Evolutionary conservation across 2,329 filamentous ascomycete species (phyloP).

Genomic region (Cytospora schulzeri): DNA sequence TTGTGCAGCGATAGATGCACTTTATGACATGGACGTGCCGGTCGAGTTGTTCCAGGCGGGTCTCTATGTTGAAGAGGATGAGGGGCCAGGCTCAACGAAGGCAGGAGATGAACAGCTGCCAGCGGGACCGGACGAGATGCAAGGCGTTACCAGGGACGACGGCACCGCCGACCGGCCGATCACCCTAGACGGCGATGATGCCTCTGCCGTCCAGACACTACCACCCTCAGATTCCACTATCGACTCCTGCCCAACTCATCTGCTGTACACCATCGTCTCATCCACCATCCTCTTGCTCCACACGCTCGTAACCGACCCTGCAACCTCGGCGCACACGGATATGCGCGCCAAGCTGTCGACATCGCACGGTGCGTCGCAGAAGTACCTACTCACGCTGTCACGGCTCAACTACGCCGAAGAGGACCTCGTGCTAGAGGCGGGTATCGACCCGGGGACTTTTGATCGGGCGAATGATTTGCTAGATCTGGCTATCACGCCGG

Average conservation of each 20-base stretch:
- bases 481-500: slow-evolving; percentile 78
- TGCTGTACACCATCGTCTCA: slow-evolving; percentile 51
- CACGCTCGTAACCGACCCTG: slow-evolving; percentile 51
- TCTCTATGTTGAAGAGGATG: background rate
- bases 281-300: slow-evolving; percentile 54
- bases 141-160: slow-evolving; percentile 7
- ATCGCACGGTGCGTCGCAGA: slow-evolving; percentile 74
- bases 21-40: slow-evolving; percentile 64
- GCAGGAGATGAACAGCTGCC: background rate
- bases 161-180: slow-evolving; percentile 9
- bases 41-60: slow-evolving; percentile 14
- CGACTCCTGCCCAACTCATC: slow-evolving; percentile 27
- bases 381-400: slow-evolving; percentile 79
- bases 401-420: slow-evolving; percentile 83
- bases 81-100: background rate
- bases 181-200: slow-evolving; percentile 14
- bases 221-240: background rate
- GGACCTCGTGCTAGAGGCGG: slow-evolving; percentile 73
- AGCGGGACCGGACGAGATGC: slow-evolving; percentile 1
- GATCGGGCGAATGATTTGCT: slow-evolving; percentile 82
- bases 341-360: slow-evolving; percentile 71
- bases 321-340: slow-evolving; percentile 53
- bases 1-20: slow-evolving; percentile 67
- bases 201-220: slow-evolving; percentile 21
- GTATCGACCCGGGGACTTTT: slow-evolving; percentile 75